Evolutionary conservation across 2,329 filamentous ascomycete species (phyloP).

Genomic region (Penicillium sp.): DNA sequence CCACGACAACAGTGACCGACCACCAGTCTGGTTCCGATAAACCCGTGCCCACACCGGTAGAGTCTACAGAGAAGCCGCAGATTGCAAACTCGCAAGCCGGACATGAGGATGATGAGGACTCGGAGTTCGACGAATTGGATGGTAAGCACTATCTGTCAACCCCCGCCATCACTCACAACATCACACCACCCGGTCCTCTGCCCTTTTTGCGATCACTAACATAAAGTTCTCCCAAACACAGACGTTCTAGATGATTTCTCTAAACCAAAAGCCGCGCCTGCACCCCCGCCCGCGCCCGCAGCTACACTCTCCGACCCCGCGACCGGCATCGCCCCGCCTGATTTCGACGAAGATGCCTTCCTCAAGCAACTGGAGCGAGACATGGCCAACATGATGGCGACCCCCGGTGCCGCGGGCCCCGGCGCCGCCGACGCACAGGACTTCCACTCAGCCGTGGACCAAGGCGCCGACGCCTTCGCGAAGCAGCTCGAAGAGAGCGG

Average conservation of each 20-base stretch:
- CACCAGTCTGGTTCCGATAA: not conserved
- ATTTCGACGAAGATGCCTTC: slow-evolving; percentile 57
- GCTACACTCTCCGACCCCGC: slow-evolving; percentile 23
- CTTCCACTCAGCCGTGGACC: slow-evolving; percentile 31
- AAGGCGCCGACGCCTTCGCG: slow-evolving; percentile 39
- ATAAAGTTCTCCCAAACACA: slow-evolving; percentile 37
- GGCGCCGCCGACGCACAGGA: slow-evolving; percentile 24
- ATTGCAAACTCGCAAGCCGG: slow-evolving; percentile 6
- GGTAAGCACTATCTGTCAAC: slow-evolving; percentile 52
- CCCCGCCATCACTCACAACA: not conserved
- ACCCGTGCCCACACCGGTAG: not conserved
- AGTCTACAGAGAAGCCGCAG: slow-evolving; percentile 9
- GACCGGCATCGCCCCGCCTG: slow-evolving; percentile 16
- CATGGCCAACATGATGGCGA: slow-evolving; percentile 78
- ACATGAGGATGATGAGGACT: slow-evolving; percentile 71
- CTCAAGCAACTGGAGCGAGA: slow-evolving; percentile 83
- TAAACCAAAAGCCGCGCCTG: slow-evolving; percentile 51
- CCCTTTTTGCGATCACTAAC: slow-evolving; percentile 3
- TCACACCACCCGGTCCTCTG: not conserved
- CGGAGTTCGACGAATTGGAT: slow-evolving; percentile 93
- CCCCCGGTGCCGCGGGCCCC: slow-evolving; percentile 25
- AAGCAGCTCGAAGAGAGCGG: slow-evolving; percentile 40
- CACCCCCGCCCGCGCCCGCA: slow-evolving; percentile 20
- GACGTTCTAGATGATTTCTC: slow-evolving; percentile 94
- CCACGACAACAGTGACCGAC: not conserved